Base-by-base conservation (phyloP, 2,329 filamentous ascomycete species). In the Clonostachys chloroleuca region DNA sequence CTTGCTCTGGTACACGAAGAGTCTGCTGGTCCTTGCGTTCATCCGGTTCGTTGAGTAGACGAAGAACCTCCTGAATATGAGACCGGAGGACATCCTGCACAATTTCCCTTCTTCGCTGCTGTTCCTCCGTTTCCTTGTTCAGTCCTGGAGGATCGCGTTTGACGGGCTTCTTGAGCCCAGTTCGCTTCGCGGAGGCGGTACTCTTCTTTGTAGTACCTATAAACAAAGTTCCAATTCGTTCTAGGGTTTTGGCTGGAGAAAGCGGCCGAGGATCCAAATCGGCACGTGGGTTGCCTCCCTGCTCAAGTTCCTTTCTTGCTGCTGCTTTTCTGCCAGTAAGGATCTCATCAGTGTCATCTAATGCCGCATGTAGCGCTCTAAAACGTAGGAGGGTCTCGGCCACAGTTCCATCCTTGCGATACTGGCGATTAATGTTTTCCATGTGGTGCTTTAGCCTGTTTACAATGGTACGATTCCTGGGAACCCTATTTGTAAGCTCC, bases 11-110 rank as follows among this genome's bases (percentile, higher is more conserved):
- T 3, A 42, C 51, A 54, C 50, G 6, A 54, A 52, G 46, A 43
- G 10, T 61, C 13, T 17, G 20, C 5, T 34, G 20, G 4, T 34
- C 62, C 8, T 59, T 52, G n/a, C 58, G 57, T 10, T 65, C 59
- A 33, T 67, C 63, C 4, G 56, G 54, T 5, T 63, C 56, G 51
- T 78, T 78, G 45, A 78, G 67, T 33, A 75, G 63, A 12, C 59
- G 59, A 3, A 78, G 54, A 0, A 78, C 66, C 47, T 71, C 69
- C 52, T 79, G 75, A 33, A 78, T 62, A 46, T 79, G 75, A 39
- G 69, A 68, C 8, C 75, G 68, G 9, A 79, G 52, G 5, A 78
- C 73, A 41, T 73, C 62, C 30, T 66, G 64, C 1, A 78, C 71
- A 12, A 68, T 57, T 42, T 65, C 60, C 3, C 63, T 59, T 20